A percentile compares a stretch with the other conserved stretches of the same genome.
phyloP scores from a whole-genome alignment of 1,284 basidiomycete genomes.

The Volvariella volvacea region DNA sequence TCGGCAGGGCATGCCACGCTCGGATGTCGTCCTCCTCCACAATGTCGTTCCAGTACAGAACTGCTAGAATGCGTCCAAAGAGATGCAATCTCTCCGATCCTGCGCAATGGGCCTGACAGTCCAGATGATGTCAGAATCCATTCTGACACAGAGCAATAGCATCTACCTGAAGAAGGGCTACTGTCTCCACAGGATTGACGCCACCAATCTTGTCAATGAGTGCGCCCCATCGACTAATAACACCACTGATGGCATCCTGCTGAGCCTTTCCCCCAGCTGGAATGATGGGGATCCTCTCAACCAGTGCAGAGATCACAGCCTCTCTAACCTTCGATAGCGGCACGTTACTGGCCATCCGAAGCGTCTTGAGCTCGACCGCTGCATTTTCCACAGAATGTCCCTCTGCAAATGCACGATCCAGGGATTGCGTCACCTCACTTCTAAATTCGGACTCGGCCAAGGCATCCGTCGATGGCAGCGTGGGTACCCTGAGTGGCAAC shows the following conservation, averaged over 20 bases:
- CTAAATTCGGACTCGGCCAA: constrained; percentile 68
- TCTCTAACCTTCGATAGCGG: constrained; percentile 71
- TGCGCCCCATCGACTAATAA: constrained; percentile 64
- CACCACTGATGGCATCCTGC: constrained; percentile 50
- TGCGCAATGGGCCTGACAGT: constrained; percentile 59
- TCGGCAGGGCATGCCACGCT: constrained; percentile 53
- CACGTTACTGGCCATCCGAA: constrained; percentile 92
- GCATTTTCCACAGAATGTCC: constrained; percentile 89
- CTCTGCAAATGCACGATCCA: constrained; percentile 88
- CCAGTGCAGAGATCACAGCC: constrained; percentile 70
- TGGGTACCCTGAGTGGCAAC: constrained; percentile 25
- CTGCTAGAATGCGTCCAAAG: constrained; percentile 71
- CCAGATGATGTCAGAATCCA: constrained; percentile 6
- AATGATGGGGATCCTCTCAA: constrained; percentile 57
- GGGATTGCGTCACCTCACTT: constrained; percentile 70
- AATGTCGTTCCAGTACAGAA: constrained; percentile 70
- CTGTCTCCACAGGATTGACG: constrained; percentile 67
- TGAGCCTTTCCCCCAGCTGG: constrained; percentile 47
- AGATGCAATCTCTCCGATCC: constrained; percentile 51
- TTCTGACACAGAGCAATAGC: constrained; percentile 3
- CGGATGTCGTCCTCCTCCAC: constrained; percentile 78
- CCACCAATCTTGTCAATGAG: constrained; percentile 73
- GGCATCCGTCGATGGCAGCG: constrained; percentile 17
- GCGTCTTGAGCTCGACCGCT: constrained; percentile 87
- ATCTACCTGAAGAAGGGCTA: constrained; percentile 60